These are phyloP conservation scores for Bryoerythrophyllum caledonicum DNA, from an alignment of 225 moss, liverwort and hornwort genomes.

Conservation along the genomic window DNA sequence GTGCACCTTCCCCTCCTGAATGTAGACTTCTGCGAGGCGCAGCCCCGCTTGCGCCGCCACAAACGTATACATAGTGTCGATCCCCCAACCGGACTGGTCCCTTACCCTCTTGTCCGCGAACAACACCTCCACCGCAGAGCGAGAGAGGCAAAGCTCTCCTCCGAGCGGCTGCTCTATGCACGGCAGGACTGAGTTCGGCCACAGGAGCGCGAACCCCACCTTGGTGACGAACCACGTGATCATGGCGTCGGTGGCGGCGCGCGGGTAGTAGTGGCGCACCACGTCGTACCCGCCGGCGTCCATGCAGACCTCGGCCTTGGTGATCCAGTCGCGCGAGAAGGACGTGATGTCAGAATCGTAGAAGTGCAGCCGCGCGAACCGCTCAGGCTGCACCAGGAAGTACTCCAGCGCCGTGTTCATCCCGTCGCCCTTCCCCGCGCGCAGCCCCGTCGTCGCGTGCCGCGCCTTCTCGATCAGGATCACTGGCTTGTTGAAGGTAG, in stretches of 20 bases:
- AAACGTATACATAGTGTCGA: constrained; percentile 48
- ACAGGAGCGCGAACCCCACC: constrained; percentile 38
- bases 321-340: constrained; percentile 45
- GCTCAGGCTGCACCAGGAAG: constrained; percentile 29
- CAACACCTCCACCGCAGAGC: constrained; percentile 26
- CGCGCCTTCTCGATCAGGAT: constrained; percentile 26
- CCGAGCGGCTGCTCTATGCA: constrained; percentile 45
- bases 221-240: constrained; percentile 48
- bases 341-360: constrained; percentile 47
- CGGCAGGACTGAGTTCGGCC: constrained; percentile 37
- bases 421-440: constrained; percentile 47
- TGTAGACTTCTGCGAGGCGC: constrained; percentile 41
- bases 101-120: constrained; percentile 33
- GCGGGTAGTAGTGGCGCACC: constrained; percentile 46
- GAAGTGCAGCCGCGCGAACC: constrained; percentile 38
- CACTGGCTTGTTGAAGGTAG: constrained; percentile 10
- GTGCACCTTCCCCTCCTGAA: constrained; percentile 43
- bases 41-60: constrained; percentile 35
- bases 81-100: constrained; percentile 39
- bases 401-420: constrained; percentile 46
- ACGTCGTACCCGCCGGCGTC: constrained; percentile 38
- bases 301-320: constrained; percentile 37
- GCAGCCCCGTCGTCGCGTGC: constrained; percentile 9
- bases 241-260: constrained; percentile 46
- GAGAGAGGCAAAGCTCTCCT: constrained; percentile 35